Evolutionary conservation across 2,329 filamentous ascomycete genomes (phyloP).

Genomic region (Thielaviopsis euricoi): DNA sequence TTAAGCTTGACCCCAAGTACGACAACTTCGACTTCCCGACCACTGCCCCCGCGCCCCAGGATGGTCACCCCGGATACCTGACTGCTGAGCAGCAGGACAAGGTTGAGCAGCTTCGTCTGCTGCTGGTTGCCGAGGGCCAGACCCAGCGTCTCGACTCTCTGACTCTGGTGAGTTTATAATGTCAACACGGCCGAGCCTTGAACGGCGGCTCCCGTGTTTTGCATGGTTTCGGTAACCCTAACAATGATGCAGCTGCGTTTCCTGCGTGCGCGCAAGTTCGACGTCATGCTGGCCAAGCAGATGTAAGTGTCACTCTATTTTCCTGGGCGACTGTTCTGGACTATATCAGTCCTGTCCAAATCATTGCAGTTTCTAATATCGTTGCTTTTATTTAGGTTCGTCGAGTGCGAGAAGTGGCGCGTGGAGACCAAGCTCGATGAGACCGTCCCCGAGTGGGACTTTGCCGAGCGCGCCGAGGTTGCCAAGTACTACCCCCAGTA

Average conservation of each 20-base stretch:
- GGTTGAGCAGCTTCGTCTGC: slow-evolving; percentile 66
- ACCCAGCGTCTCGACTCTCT: slow-evolving; percentile 79
- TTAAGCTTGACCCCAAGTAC: slow-evolving; percentile 72
- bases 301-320: slow-evolving; percentile 47
- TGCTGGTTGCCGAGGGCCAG: slow-evolving; percentile 71
- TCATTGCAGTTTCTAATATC: background rate
- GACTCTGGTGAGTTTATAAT: slow-evolving; percentile 52
- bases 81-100: slow-evolving; percentile 77
- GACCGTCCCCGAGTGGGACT: slow-evolving; percentile 65
- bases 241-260: slow-evolving; percentile 51
- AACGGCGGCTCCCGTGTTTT: slow-evolving; percentile 2
- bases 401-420: slow-evolving; percentile 82
- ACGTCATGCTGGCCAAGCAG: slow-evolving; percentile 64
- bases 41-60: slow-evolving; percentile 48
- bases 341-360: background rate
- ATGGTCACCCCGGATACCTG: slow-evolving; percentile 78
- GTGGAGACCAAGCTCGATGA: slow-evolving; percentile 73
- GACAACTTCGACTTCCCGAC: slow-evolving; percentile 91
- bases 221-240: background rate
- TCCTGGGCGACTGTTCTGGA: too few species aligned
- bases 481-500: slow-evolving; percentile 94
- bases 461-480: slow-evolving; percentile 68
- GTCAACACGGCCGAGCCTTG: too few species aligned
- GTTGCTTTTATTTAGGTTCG: slow-evolving; percentile 48
- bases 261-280: slow-evolving; percentile 87